Conservation (phyloP, 1,139 yeast genomes). For the Taphrina communis region DNA sequence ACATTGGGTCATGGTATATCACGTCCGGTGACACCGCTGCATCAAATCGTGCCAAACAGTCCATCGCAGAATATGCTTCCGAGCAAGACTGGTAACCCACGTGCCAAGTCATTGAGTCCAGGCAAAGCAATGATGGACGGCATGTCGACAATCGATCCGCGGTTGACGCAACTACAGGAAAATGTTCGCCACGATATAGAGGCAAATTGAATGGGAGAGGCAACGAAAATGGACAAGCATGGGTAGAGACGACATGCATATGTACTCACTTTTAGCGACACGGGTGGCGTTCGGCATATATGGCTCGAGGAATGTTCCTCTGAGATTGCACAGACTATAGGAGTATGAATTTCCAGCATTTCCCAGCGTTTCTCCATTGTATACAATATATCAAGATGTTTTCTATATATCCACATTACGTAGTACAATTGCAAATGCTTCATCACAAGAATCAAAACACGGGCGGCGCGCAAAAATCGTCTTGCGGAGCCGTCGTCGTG, state of each 20-base stretch:
- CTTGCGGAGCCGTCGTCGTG: neutral
- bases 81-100: neutral
- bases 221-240: neutral
- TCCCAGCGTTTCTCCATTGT: neutral
- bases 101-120: slow-evolving; percentile 17
- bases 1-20: slow-evolving; percentile 6
- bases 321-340: neutral
- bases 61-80: neutral
- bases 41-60: slow-evolving; percentile 16
- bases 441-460: slow-evolving; percentile 17
- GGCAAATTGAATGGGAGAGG: neutral
- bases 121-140: slow-evolving; percentile 1
- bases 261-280: neutral
- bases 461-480: neutral
- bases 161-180: slow-evolving; percentile 17
- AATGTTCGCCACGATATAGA: neutral
- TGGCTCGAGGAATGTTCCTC: no score
- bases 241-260: neutral
- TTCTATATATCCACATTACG: no score
- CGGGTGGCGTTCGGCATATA: neutral
- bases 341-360: neutral
- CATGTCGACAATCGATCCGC: slow-evolving; percentile 17
- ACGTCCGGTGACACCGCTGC: slow-evolving; percentile 22
- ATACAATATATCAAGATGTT: no score
- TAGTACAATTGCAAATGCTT: neutral